These are phyloP conservation scores for Lachnum nothofagi DNA, from an alignment of 2,329 filamentous ascomycete species.

Conservation along the genomic window DNA sequence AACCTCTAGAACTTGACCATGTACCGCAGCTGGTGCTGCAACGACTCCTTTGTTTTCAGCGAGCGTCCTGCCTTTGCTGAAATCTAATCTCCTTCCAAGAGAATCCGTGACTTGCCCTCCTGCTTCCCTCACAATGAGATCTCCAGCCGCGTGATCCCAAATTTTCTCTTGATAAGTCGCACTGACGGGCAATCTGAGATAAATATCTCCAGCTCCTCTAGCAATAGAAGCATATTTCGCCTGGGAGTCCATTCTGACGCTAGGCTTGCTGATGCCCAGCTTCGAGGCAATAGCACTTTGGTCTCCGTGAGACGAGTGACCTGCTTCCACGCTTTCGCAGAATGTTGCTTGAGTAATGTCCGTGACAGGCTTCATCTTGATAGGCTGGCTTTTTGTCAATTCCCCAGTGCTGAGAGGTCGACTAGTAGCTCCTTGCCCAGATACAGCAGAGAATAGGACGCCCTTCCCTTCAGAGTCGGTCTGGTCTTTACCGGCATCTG, in stretches of 20 bases:
- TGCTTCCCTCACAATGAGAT: conserved; percentile 88
- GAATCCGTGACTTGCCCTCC: conserved; percentile 90
- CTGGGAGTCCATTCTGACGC: conserved; percentile 94
- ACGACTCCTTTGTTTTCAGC: conserved; percentile 90
- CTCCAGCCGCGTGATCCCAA: conserved; percentile 96
- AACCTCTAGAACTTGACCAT: conserved; percentile 69
- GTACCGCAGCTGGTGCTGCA: conserved; percentile 73
- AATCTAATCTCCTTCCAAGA: conserved; percentile 78
- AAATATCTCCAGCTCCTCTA: conserved; percentile 87
- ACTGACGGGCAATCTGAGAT: conserved; percentile 79
- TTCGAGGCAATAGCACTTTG: conserved; percentile 77
- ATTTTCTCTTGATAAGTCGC: conserved; percentile 97
- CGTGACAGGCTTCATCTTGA: conserved; percentile 72
- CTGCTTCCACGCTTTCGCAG: conserved; percentile 93
- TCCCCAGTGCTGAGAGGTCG: conserved; percentile 59
- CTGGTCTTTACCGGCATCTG: conserved; percentile 68
- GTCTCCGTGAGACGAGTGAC: conserved; percentile 83
- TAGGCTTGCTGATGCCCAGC: conserved; percentile 82
- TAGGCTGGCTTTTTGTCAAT: conserved; percentile 54
- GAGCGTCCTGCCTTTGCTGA: conserved; percentile 78
- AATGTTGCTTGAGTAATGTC: conserved; percentile 80
- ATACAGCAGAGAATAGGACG: conserved; percentile 81
- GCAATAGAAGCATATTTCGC: conserved; percentile 97
- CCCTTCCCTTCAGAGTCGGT: conserved; percentile 71
- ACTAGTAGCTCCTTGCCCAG: conserved; percentile 74